These are phyloP conservation scores for Eruca vesicaria DNA, from an alignment of 441 rosid genomes.

Conservation along the genomic window DNA sequence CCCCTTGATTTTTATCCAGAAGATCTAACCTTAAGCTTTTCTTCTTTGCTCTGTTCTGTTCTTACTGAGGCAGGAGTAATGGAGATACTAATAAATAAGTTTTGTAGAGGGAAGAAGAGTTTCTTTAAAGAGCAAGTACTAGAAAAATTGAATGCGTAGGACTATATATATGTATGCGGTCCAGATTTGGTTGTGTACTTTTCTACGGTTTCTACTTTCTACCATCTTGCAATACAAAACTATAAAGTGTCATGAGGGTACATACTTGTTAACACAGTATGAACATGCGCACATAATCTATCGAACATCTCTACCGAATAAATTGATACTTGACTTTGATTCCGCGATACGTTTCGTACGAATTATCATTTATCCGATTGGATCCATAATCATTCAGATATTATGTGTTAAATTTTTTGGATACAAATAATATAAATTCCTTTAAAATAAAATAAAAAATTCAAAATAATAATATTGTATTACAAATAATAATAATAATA, in stretches of 20 bases:
- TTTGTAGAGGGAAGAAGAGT: background rate
- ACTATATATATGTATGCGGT: constrained; percentile 38
- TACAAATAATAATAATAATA: too few relatives aligned
- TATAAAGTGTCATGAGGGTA: background rate
- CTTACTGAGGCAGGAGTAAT: background rate
- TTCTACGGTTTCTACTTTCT: background rate
- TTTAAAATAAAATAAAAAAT: too few relatives aligned
- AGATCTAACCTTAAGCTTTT: background rate
- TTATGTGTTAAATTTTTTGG: too few relatives aligned
- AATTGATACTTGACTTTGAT: background rate
- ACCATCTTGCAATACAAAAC: background rate
- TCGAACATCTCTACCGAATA: background rate
- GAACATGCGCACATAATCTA: background rate
- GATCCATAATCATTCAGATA: too few relatives aligned
- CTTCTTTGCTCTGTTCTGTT: constrained; percentile 17
- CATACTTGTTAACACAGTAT: background rate
- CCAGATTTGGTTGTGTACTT: constrained; percentile 23
- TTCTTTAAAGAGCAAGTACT: constrained; percentile 10
- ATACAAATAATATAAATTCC: too few relatives aligned
- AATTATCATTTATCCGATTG: too few relatives aligned
- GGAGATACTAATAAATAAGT: background rate
- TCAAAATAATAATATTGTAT: too few relatives aligned
- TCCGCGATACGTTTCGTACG: too few relatives aligned
- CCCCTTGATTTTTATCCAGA: background rate
- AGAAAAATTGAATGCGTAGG: constrained; percentile 9